Base-by-base conservation (phyloP, 1,284 basidiomycete genomes). In the Ceratobasidium theobromae region DNA sequence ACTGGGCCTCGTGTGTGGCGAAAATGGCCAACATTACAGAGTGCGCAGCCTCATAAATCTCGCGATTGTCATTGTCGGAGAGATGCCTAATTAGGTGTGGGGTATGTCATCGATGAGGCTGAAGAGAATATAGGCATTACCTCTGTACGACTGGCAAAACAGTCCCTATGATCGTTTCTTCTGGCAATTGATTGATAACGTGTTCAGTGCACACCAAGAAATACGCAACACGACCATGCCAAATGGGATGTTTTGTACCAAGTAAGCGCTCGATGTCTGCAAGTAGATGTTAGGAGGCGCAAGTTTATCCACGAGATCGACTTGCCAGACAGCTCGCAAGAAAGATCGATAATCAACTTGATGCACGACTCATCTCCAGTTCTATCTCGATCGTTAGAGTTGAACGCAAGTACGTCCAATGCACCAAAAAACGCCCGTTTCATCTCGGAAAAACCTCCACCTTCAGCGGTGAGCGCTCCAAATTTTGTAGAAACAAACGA, bases 141-240 rank as follows among this genome's bases (percentile, higher is more conserved):
- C 32, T 57, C 32, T 65, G 43, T 27, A 67, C 60, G 14, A 69
- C 35, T 2, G 69, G 69, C 12, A 70, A 41, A 5, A 69, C 45
- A 8, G 51, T 41, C 9, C 46, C 14, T 16, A 67, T 53, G 5
- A 70, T 48, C n/a, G 46, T 35, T 5, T 35, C 38, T 21, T 67
- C 68, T 8, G 32, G 45, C 28, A 69, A 38, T 14, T 45, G 45
- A 8, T 60, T 55, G 35, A 70, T 69, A 25, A 70, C 54, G 32
- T 70, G 69, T 38, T 70, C 69, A 4, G 68, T 55, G 41, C 69
- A 69, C 3, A 62, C 66, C 30, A 70, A 49, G 51, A 70, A 69
- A 40, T 69, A 70, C n/a, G 28, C 52, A 30, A 40, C 57, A 40
- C 55, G 57, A 25, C 51, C 51, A 30, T 38, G 68, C 54, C 12